Conservation (phyloP, 768 basidiomycete genomes). For the Gymnopilus dilepis region DNA sequence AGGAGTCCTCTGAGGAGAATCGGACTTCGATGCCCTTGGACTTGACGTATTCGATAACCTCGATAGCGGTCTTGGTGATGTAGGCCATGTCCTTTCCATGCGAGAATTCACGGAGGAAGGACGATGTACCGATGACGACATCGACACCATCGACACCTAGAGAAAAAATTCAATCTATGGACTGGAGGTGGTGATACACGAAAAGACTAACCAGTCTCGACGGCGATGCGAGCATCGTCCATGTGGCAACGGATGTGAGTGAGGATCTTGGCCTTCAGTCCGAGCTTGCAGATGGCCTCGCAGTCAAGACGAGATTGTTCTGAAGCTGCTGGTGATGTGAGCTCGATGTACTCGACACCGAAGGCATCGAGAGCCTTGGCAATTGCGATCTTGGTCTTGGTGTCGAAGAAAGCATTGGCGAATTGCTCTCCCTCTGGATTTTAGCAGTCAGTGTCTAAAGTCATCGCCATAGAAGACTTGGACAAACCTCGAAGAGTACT, state of each 20-base stretch:
- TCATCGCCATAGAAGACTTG: slow-evolving; percentile 8
- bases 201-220: slow-evolving; percentile 82
- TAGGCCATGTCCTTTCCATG: slow-evolving; percentile 99
- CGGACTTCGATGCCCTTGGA: slow-evolving; percentile 99
- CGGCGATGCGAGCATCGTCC: slow-evolving; percentile 98
- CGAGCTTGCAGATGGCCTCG: slow-evolving; percentile 98
- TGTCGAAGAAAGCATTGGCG: slow-evolving; percentile 99
- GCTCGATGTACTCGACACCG: slow-evolving; percentile 99
- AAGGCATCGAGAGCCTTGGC: slow-evolving; percentile 98
- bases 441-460: slow-evolving; percentile 12
- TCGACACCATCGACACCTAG: slow-evolving; percentile 97
- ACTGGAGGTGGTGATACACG: neutral
- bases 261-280: slow-evolving; percentile 93
- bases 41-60: slow-evolving; percentile 99
- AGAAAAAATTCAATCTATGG: slow-evolving; percentile 11
- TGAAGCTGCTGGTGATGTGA: slow-evolving; percentile 97
- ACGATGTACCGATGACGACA: slow-evolving; percentile 98
- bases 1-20: slow-evolving; percentile 99
- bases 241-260: slow-evolving; percentile 99
- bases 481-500: slow-evolving; percentile 89
- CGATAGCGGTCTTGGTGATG: slow-evolving; percentile 98
- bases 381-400: slow-evolving; percentile 99
- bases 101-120: slow-evolving; percentile 98
- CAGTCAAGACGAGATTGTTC: slow-evolving; percentile 94
- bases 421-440: slow-evolving; percentile 95